Evolutionary conservation across 2,329 filamentous ascomycete species (phyloP).

Genomic region (Pseudopithomyces chartarum): DNA sequence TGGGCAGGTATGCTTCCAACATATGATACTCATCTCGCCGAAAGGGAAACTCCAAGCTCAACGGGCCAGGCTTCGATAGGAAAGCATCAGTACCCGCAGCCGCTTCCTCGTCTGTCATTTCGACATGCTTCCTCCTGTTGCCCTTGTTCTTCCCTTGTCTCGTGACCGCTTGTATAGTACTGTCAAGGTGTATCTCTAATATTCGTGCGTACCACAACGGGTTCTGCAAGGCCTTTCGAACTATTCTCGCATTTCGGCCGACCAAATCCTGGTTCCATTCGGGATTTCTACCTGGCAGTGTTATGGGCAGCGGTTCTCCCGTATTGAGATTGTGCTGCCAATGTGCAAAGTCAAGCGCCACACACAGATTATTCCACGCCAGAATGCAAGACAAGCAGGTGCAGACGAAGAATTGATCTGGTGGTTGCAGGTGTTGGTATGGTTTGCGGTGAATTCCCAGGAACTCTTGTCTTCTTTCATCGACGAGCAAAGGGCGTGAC

Average conservation of each 20-base stretch:
- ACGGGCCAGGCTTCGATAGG: constrained; percentile 56
- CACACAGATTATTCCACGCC: constrained; percentile 61
- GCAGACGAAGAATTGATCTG: constrained; percentile 57
- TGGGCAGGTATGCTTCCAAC: constrained; percentile 62
- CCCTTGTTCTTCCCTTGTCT: constrained; percentile 57
- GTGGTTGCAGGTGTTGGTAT: constrained; percentile 58
- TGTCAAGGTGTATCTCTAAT: constrained; percentile 55
- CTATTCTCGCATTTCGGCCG: constrained; percentile 49
- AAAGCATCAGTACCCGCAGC: constrained; percentile 56
- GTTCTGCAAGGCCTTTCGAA: constrained; percentile 53
- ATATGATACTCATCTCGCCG: constrained; percentile 64
- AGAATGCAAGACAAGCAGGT: constrained; percentile 62
- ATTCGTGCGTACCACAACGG: constrained; percentile 58
- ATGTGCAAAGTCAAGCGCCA: constrained; percentile 61
- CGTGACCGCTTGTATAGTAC: constrained; percentile 52
- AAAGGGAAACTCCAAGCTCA: constrained; percentile 59
- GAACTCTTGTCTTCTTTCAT: constrained; percentile 49
- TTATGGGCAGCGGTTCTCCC: constrained; percentile 58
- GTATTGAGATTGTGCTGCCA: constrained; percentile 60
- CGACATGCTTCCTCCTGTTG: constrained; percentile 53
- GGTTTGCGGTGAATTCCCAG: constrained; percentile 55
- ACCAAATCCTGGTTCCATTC: constrained; percentile 58
- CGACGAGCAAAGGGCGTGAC: constrained; percentile 46
- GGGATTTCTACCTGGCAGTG: constrained; percentile 54
- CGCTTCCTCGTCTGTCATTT: constrained; percentile 54